These are phyloP conservation scores for Retiboletus fuscus DNA, from an alignment of 1,284 basidiomycete species.

Conservation along the genomic window DNA sequence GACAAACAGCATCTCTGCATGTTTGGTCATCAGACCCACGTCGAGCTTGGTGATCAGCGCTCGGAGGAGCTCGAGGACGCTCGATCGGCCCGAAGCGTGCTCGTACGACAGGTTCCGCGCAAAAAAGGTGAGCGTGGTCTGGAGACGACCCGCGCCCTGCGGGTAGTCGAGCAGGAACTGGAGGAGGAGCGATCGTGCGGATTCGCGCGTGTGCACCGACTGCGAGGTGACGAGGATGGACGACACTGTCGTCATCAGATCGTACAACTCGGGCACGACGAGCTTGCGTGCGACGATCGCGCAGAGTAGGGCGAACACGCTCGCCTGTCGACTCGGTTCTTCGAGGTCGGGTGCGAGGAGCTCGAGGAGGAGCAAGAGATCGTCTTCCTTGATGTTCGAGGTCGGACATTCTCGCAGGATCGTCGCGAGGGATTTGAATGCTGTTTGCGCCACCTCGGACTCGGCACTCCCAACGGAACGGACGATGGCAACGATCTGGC, in stretches of 20 bases:
- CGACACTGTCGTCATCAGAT: constrained; percentile 94
- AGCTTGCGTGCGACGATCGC: constrained; percentile 92
- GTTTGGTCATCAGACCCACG: constrained; percentile 78
- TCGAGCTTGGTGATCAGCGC: constrained; percentile 92
- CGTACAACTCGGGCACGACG: constrained; percentile 96
- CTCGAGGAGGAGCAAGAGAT: constrained; percentile 88
- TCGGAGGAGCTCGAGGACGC: constrained; percentile 90
- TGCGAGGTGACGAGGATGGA: constrained; percentile 96
- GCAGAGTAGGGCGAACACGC: constrained; percentile 92
- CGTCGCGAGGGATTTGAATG: too few species aligned
- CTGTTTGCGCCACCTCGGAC: constrained; percentile 91
- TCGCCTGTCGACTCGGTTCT: constrained; percentile 86
- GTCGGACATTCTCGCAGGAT: constrained; percentile 88
- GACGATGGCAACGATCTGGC: constrained; percentile 89
- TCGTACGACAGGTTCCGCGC: constrained; percentile 94
- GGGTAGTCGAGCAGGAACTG: constrained; percentile 98
- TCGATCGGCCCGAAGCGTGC: constrained; percentile 90
- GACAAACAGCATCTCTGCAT: constrained; percentile 92
- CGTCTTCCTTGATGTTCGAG: constrained; percentile 88
- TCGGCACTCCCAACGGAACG: constrained; percentile 89
- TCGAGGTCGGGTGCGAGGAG: constrained; percentile 93
- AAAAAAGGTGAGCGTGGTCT: constrained; percentile 91
- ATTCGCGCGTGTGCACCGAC: constrained; percentile 90
- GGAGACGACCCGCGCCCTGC: constrained; percentile 91
- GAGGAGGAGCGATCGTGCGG: constrained; percentile 88